Evolutionary conservation across 2,329 filamentous ascomycete species (phyloP), one percentile per base, ranked within the genome.

Genomic region (Aspergillus viridinutans): DNA sequence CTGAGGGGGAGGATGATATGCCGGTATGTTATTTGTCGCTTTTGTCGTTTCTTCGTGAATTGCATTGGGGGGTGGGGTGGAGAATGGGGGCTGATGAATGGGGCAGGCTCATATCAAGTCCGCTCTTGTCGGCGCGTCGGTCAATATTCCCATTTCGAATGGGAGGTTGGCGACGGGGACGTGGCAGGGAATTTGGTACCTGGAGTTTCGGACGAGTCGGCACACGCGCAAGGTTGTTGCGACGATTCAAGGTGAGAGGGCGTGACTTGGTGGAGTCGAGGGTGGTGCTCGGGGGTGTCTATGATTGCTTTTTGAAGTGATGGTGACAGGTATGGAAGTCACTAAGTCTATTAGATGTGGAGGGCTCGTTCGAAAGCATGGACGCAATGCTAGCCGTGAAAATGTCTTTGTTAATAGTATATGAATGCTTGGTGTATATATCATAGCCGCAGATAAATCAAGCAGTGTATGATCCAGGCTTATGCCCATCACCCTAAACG

Each of bases 1-100:
- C 88, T 0, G 94, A 96, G 80, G 94, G 94, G 2, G 71, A 74
- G 52, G 94, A 99, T 78, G 94, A 97, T 75, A 97, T 97, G 91
- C 94, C 94, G 40, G 89, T 90, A 70, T 55, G 81, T 42, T 53
- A 38, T 43, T 54, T 21, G 48, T 49, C 17, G 50, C 4, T 52
- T 47, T 56, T n/a, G 21, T 58, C 38, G 52, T 26, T 14, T 55
- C n/a, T n/a, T n/a, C n/a, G 38, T 38, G 10, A 8, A 17, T 52
- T 45, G 21, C 4, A 26, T 47, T 49, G 7, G 4, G n/a, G 35
- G 23, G 4, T n/a, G 35, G 23, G 26, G 8, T 10, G 26, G 2
- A 14, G n/a, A 25, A 1, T 29, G 20, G 17, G 17, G 28, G 32
- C 54, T 57, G 35, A 57, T 26, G 1, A 21, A 20, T 20, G 6